Conservation (phyloP, 495 filamentous ascomycete genomes). For the Lophium mytilinum region DNA sequence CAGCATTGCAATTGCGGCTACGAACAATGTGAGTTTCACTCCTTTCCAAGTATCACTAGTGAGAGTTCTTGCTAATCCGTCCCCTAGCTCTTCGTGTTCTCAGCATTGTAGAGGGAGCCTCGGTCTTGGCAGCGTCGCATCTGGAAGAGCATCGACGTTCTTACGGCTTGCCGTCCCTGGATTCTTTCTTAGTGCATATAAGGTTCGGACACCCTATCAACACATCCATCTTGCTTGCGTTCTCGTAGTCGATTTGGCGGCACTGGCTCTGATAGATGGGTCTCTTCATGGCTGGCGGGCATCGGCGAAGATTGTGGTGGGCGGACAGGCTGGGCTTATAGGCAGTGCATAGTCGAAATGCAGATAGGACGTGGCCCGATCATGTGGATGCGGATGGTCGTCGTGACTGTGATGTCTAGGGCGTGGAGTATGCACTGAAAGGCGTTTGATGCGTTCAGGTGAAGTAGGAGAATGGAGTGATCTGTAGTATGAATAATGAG, state of each 20-base stretch:
- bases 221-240: not conserved
- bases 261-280: constrained; percentile 20
- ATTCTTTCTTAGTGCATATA: no score
- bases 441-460: no score
- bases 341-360: constrained; percentile 11
- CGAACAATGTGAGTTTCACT: constrained; percentile 79
- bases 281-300: constrained; percentile 2
- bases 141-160: constrained; percentile 18
- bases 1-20: constrained; percentile 98
- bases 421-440: no score
- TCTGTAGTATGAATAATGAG: no score
- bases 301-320: constrained; percentile 13
- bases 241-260: not conserved
- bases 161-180: not conserved
- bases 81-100: constrained; percentile 92
- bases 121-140: constrained; percentile 7
- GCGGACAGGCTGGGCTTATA: not conserved
- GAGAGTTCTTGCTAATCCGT: constrained; percentile 5
- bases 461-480: no score
- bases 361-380: not conserved
- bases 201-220: not conserved
- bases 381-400: not conserved
- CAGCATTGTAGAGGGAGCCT: constrained; percentile 61
- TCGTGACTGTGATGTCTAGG: no score
- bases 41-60: constrained; percentile 20